Percentiles rank a stretch among this genome's conserved stretches.
These are phyloP conservation scores for Papilionanthe hybrid DNA, from an alignment of 116 monocot species.

Conservation along the genomic window DNA sequence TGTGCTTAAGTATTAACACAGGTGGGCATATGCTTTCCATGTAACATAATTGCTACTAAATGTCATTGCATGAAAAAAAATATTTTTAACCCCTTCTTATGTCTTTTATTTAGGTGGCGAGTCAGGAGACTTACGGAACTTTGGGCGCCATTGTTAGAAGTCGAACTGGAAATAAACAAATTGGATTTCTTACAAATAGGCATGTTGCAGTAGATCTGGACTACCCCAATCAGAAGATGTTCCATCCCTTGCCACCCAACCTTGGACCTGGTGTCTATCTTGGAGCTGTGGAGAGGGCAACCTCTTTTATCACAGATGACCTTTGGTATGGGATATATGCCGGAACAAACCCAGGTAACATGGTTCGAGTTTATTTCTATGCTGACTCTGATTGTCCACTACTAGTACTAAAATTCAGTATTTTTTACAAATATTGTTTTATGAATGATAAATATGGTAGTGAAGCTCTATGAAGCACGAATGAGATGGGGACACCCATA, in stretches of 20 bases:
- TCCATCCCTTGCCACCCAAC: conserved; percentile 74
- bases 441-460: not conserved
- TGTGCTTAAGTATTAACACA: not conserved
- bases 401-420: not conserved
- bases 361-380: conserved; percentile 7
- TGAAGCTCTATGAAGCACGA: no score
- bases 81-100: not conserved
- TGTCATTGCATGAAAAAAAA: not conserved
- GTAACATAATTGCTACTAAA: not conserved
- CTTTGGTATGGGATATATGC: conserved; percentile 83
- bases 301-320: conserved; percentile 75
- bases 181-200: conserved; percentile 71
- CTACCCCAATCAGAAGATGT: conserved; percentile 83
- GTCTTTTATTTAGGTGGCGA: conserved; percentile 45
- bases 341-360: conserved; percentile 76
- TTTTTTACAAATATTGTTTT: not conserved
- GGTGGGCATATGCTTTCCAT: not conserved
- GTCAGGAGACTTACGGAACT: conserved; percentile 71
- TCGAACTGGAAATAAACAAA: conserved; percentile 65
- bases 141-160: conserved; percentile 67
- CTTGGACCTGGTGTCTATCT: conserved; percentile 76
- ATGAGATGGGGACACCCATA: no score
- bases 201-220: conserved; percentile 82
- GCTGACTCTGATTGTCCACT: not conserved
- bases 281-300: conserved; percentile 76